Base-by-base conservation (phyloP, 2,329 filamentous ascomycete species). In the Chaetomiaceae sp. region DNA sequence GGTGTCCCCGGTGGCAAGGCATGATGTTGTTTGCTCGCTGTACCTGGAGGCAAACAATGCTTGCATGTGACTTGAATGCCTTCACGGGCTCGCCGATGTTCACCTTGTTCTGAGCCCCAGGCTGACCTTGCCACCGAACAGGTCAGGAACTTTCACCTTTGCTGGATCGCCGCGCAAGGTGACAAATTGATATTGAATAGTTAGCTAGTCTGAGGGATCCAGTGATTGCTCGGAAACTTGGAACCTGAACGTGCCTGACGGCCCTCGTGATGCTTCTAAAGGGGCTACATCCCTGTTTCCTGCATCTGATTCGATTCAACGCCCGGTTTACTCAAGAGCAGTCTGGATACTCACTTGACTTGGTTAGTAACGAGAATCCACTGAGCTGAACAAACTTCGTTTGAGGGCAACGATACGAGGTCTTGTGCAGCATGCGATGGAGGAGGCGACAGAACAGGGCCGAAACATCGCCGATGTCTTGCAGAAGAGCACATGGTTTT, bases 331-430 rank as follows among this genome's bases (percentile, higher is more conserved):
- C 8, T 31, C 27, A 27, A 6, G 9, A 27, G 25, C 9, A 27
- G 25, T 27, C 8, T 31, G 14, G 8, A 31, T 9, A 12, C 29
- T 53, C 37, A 47, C 29, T 47, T 29, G 44, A 22, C 27, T 12
- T 31, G 27, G 27, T n/a, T n/a, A n/a, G n/a, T n/a, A n/a, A n/a
- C n/a, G n/a, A n/a, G n/a, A n/a, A n/a, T n/a, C n/a, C n/a, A n/a
- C n/a, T n/a, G n/a, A n/a, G n/a, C n/a, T n/a, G n/a, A n/a, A n/a
- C n/a, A n/a, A n/a, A n/a, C n/a, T n/a, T n/a, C n/a, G n/a, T n/a
- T n/a, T n/a, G n/a, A n/a, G 37, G 36, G 51, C 31, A 23, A 53
- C 50, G n/a, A 36, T 53, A 42, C 15, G 43, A 25, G 20, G 27
- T 8, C 36, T 27, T 22, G 34, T 15, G 34, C 43, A 36, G 36